Evolutionary conservation across 1,139 yeast genomes (phyloP).

Genomic region (Geotrichum restrictum): DNA sequence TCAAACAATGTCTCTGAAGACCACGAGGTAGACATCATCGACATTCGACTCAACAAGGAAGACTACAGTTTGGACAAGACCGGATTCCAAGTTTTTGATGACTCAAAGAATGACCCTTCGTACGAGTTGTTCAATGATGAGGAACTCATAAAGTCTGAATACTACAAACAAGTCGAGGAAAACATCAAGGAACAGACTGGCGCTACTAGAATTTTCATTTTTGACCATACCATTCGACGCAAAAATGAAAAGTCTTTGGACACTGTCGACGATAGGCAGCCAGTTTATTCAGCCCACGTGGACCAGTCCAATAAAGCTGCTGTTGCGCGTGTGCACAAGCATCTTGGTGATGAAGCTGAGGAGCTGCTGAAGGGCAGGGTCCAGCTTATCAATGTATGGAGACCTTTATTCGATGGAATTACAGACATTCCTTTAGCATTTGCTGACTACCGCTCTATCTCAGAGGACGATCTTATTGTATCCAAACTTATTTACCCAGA

Average conservation of each 20-base stretch:
- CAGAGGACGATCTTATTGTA: slow-evolving; percentile 24
- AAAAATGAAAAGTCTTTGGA: slow-evolving; percentile 18
- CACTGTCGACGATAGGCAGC: slow-evolving; percentile 24
- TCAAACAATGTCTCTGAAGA: background rate
- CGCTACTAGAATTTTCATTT: slow-evolving; percentile 25
- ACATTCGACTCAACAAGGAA: slow-evolving; percentile 23
- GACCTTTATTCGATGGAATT: slow-evolving; percentile 27
- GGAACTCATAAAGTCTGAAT: slow-evolving; percentile 23
- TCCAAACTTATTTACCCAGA: slow-evolving; percentile 26
- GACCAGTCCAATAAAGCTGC: slow-evolving; percentile 32
- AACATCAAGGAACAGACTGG: slow-evolving; percentile 20
- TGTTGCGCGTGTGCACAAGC: slow-evolving; percentile 25
- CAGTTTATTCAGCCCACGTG: slow-evolving; percentile 28
- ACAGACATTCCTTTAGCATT: slow-evolving; percentile 28
- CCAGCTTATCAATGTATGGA: slow-evolving; percentile 31
- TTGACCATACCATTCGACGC: slow-evolving; percentile 30
- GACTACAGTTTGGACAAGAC: slow-evolving; percentile 6
- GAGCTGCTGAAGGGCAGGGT: slow-evolving; percentile 24
- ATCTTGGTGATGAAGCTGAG: slow-evolving; percentile 26
- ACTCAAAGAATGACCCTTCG: slow-evolving; percentile 12
- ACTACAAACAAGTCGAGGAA: slow-evolving; percentile 25
- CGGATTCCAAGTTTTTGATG: slow-evolving; percentile 19
- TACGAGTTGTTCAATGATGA: slow-evolving; percentile 24
- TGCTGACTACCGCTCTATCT: slow-evolving; percentile 25
- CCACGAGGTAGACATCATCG: slow-evolving; percentile 8